Percentiles rank a stretch among this genome's conserved stretches.
Conservation (phyloP, 495 filamentous ascomycete species). For the Penicillium steckii region DNA sequence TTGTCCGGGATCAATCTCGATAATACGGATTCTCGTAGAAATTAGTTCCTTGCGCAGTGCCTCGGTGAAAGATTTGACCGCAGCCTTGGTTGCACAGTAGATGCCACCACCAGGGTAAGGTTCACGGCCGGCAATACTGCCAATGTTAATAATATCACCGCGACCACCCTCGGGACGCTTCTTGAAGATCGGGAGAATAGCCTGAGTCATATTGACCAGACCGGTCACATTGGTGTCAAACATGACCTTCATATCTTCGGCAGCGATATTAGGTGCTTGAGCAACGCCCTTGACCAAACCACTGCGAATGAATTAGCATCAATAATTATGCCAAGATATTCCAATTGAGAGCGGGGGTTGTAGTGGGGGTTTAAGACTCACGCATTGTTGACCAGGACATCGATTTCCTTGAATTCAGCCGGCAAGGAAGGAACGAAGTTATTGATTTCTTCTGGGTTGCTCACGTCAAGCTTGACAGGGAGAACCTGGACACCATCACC, state of each 20-base stretch:
- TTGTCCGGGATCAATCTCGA: constrained; percentile 93
- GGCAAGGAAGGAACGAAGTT: constrained; percentile 73
- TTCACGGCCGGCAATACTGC: constrained; percentile 90
- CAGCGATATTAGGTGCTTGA: constrained; percentile 76
- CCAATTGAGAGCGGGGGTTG: no score
- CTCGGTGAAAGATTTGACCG: constrained; percentile 87
- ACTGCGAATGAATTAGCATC: constrained; percentile 35
- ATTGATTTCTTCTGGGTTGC: constrained; percentile 71
- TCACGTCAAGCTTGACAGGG: constrained; percentile 83
- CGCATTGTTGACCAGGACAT: constrained; percentile 97
- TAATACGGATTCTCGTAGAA: constrained; percentile 79
- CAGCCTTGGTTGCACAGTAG: constrained; percentile 96
- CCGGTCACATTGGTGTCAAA: constrained; percentile 91
- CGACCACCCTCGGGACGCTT: constrained; percentile 71
- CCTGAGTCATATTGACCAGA: constrained; percentile 96
- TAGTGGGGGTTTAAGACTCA: constrained; percentile 42
- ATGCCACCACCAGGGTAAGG: constrained; percentile 88
- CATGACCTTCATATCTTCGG: constrained; percentile 86
- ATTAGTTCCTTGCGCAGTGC: constrained; percentile 86
- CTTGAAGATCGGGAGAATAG: constrained; percentile 81
- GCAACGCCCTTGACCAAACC: constrained; percentile 87
- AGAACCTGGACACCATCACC: constrained; percentile 79
- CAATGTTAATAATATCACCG: constrained; percentile 97
- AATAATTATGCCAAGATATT: no score
- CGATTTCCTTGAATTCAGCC: constrained; percentile 79